Evolutionary conservation across 140 eudicot genomes (phyloP).

Genomic region (Cichorium intybus): DNA sequence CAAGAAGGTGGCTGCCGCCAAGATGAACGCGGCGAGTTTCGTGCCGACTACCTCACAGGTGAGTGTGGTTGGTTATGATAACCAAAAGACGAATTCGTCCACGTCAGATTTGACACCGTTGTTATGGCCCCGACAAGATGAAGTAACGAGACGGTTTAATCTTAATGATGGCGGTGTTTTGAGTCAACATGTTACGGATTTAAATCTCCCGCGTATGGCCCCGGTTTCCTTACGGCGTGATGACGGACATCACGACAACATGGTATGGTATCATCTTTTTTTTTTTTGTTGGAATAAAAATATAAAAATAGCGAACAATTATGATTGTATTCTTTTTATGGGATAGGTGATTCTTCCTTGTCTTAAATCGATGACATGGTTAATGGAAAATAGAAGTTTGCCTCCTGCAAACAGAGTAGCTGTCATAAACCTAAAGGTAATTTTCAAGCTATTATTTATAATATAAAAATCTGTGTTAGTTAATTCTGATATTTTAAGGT

Average conservation of each 20-base stretch:
- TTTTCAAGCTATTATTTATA: too few species aligned
- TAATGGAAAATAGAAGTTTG: conserved; percentile 74
- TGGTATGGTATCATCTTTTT: conserved; percentile 63
- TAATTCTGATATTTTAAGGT: conserved; percentile 9
- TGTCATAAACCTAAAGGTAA: conserved; percentile 80
- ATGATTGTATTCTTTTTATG: too few species aligned
- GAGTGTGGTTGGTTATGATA: conserved; percentile 56
- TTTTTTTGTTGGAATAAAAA: too few species aligned
- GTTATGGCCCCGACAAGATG: conserved; percentile 92
- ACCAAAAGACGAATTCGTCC: conserved; percentile 36
- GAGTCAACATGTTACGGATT: conserved; percentile 40
- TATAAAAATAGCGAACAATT: too few species aligned
- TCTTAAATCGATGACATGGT: conserved; percentile 97
- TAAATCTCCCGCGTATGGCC: conserved; percentile 63
- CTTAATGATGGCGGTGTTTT: conserved; percentile 60
- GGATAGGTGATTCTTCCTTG: conserved; percentile 72
- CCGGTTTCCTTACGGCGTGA: conserved; percentile 67
- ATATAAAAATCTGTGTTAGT: background rate
- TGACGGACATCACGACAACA: conserved; percentile 60
- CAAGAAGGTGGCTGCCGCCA: conserved; percentile 58
- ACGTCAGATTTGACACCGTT: conserved; percentile 58
- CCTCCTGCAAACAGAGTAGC: conserved; percentile 81
- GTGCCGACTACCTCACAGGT: conserved; percentile 50
- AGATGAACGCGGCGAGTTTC: conserved; percentile 50
- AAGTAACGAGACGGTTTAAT: conserved; percentile 54